These are phyloP conservation scores for Aspergillus proliferans DNA, from an alignment of 2,329 filamentous ascomycete genomes.

Conservation along the genomic window DNA sequence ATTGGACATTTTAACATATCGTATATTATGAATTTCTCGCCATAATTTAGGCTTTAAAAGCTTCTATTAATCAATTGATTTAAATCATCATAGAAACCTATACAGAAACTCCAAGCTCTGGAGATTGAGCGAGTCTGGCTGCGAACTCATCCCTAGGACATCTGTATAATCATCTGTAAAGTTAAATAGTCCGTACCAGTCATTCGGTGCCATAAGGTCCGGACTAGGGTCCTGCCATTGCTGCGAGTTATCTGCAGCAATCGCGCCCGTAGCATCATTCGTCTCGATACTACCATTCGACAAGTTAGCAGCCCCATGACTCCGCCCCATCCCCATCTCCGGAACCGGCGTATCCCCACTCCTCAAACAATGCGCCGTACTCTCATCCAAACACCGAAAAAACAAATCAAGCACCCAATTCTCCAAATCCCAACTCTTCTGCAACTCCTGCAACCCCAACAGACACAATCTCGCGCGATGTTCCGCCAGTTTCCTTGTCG, in stretches of 20 bases:
- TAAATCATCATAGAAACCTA: slow-evolving; percentile 19
- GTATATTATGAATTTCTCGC: too few relatives aligned
- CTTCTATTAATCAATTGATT: not conserved
- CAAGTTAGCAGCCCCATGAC: not conserved
- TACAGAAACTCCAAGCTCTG: slow-evolving; percentile 28
- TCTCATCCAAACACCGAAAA: slow-evolving; percentile 43
- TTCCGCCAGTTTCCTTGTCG: slow-evolving; percentile 41
- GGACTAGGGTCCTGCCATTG: slow-evolving; percentile 1
- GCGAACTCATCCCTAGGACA: slow-evolving; percentile 21
- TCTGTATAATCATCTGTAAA: slow-evolving; percentile 24
- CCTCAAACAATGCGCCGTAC: slow-evolving; percentile 37
- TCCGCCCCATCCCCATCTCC: not conserved
- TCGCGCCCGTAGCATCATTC: slow-evolving; percentile 2
- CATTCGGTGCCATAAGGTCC: slow-evolving; percentile 12
- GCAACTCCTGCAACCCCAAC: slow-evolving; percentile 43
- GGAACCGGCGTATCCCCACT: not conserved
- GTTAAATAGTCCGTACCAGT: slow-evolving; percentile 27
- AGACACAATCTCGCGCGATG: slow-evolving; percentile 46
- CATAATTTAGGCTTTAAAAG: too few relatives aligned
- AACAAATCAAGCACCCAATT: slow-evolving; percentile 47
- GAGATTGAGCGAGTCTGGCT: slow-evolving; percentile 24
- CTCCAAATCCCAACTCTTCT: slow-evolving; percentile 46
- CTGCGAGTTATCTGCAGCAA: slow-evolving; percentile 3
- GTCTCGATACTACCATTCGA: not conserved
- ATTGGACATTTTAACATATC: not conserved